Evolutionary conservation across 2,329 filamentous ascomycete species (phyloP).

Genomic region (Claviceps humidiphila): DNA sequence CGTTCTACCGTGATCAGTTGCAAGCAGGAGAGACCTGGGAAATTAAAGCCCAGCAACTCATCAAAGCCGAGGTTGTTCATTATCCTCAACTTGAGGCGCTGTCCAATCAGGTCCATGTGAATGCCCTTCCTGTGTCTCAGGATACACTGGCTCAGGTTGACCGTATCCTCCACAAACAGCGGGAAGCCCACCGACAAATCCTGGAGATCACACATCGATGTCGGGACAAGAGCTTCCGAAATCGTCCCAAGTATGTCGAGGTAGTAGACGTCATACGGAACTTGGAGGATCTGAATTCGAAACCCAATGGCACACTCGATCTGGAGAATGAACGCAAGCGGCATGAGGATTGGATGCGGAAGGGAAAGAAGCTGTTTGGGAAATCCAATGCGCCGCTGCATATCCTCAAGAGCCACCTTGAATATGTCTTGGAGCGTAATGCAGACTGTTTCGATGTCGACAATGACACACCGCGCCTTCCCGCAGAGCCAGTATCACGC

Average conservation of each 20-base stretch:
- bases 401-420: conserved; percentile 88
- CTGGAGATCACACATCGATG: conserved; percentile 68
- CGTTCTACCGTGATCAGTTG: conserved; percentile 63
- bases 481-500: conserved; percentile 82
- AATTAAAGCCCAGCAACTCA: conserved; percentile 80
- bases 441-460: conserved; percentile 80
- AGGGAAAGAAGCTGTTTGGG: conserved; percentile 93
- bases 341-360: conserved; percentile 98
- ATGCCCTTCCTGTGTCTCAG: conserved; percentile 63
- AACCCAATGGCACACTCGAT: conserved; percentile 80
- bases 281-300: conserved; percentile 80
- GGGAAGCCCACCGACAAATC: conserved; percentile 84
- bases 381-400: conserved; percentile 96
- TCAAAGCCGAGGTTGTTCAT: conserved; percentile 81
- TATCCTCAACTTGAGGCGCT: conserved; percentile 90
- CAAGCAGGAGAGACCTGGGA: conserved; percentile 78
- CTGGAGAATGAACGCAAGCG: conserved; percentile 88
- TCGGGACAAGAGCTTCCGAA: conserved; percentile 58
- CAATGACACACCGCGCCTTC: conserved; percentile 71
- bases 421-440: conserved; percentile 83
- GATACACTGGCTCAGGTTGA: conserved; percentile 76
- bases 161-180: conserved; percentile 86
- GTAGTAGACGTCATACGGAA: conserved; percentile 83
- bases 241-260: conserved; percentile 76
- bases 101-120: conserved; percentile 61